Base-by-base conservation (phyloP, 2,329 filamentous ascomycete genomes). In the Stagonosporopsis cucurbitacearum region DNA sequence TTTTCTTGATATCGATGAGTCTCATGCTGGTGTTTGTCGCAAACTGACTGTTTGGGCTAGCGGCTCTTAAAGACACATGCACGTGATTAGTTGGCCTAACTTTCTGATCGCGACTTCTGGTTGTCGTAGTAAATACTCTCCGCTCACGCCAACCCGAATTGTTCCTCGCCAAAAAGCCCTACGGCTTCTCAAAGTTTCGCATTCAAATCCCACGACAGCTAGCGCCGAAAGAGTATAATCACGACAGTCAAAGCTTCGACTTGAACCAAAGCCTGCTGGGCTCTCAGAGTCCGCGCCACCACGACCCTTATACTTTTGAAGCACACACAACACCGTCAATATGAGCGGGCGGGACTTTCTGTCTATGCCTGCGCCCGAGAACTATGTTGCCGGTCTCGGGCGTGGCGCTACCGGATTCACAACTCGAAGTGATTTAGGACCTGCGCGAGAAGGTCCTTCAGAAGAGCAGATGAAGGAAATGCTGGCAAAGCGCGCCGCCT, bases 381-480 rank as follows among this genome's bases (percentile, higher is more conserved):
- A 84, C 74, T 84, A 84, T 66, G 94, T 99, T 62, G 95, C 95
- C 62, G 95, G 95, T 85, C 88, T 99, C 61, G 95, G 95, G 78
- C 90, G 96, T 83, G 95, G 95, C 79, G 96, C 96, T 20, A 99
- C 95, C 7, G 95, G 96, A 58, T 99, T 99, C 80, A 98, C 95
- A 15, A 99, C 95, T 36, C 88, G 96, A 70, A 98, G 94, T 54
- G 95, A 99, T 84, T 83, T 99, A 54, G 95, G 96, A 54, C 95
- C 96, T 46, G 94, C 94, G 56, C 86, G 94, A 69, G 94, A 97
- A 80, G 95, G 95, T 15, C 95, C 95, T 44, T 96, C 91, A 58
- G 94, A 97, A 69, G 95, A 99, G 74, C 94, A 98, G 79, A 97
- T 99, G 79, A 97, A 98, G 77, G 95, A 96, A 76, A 93, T 92